Evolutionary conservation across 805 yeast genomes (phyloP).

Genomic region (Yamadazyma tumulicola): DNA sequence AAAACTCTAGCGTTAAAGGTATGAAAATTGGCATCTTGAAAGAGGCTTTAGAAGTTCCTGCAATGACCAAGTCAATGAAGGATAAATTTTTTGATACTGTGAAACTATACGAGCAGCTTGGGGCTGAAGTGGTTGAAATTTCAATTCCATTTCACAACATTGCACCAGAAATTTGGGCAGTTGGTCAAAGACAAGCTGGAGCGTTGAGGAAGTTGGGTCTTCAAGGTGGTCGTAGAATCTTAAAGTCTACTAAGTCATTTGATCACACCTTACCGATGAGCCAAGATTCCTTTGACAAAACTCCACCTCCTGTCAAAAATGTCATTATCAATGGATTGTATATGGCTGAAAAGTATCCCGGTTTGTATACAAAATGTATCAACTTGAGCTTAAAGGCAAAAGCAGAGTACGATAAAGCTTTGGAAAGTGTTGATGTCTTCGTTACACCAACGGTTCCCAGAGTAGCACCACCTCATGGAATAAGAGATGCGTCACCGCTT

Average conservation of each 20-base stretch:
- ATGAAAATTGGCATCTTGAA: conserved; percentile 15
- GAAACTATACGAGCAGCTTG: conserved; percentile 10
- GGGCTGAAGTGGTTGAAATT: conserved; percentile 16
- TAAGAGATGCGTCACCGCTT: conserved; percentile 12
- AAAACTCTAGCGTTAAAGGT: conserved; percentile 11
- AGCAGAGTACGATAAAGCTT: conserved; percentile 12
- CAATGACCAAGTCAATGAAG: conserved; percentile 13
- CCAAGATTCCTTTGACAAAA: conserved; percentile 13
- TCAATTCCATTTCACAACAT: conserved; percentile 13
- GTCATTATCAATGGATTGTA: conserved; percentile 12
- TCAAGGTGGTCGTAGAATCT: conserved; percentile 10
- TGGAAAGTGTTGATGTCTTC: conserved; percentile 12
- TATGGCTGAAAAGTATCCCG: conserved; percentile 11
- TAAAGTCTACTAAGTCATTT: conserved; percentile 9
- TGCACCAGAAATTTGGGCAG: conserved; percentile 16
- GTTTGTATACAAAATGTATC: conserved; percentile 12
- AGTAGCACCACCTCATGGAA: conserved; percentile 15
- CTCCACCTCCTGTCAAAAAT: conserved; percentile 12
- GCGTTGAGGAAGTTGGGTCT: conserved; percentile 12
- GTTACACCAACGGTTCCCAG: conserved; percentile 13
- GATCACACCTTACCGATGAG: conserved; percentile 12
- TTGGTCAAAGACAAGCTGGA: conserved; percentile 13
- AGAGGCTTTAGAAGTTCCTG: conserved; percentile 13
- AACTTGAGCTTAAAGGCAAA: conserved; percentile 14
- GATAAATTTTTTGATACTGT: conserved; percentile 11